Percentiles rank a stretch among this genome's conserved stretches.
Conservation (phyloP, 1,284 basidiomycete species). For the Leccinum variabile region DNA sequence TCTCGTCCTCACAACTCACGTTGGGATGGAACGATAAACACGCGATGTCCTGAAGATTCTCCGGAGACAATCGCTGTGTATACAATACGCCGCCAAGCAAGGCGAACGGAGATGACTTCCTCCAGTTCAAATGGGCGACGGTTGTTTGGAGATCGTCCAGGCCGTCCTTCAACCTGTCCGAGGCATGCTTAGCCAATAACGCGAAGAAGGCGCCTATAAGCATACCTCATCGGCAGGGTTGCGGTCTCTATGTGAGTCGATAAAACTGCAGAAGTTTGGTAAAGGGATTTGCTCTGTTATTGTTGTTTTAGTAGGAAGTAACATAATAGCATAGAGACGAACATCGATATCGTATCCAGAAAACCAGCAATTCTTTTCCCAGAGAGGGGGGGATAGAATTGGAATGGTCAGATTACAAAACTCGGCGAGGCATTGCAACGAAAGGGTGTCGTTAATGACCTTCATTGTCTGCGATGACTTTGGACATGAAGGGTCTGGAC, state of each 20-base stretch:
- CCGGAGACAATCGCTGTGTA: constrained; percentile 28
- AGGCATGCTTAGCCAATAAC: background rate
- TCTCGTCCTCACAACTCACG: constrained; percentile 13
- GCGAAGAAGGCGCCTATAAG: constrained; percentile 7
- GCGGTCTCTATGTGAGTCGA: constrained; percentile 66
- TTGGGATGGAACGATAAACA: constrained; percentile 46
- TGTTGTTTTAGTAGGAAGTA: constrained; percentile 7
- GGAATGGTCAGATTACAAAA: constrained; percentile 57
- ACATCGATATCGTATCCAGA: constrained; percentile 41
- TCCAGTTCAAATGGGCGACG: constrained; percentile 53
- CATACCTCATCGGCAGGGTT: constrained; percentile 66
- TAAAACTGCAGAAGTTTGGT: constrained; percentile 62
- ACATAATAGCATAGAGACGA: constrained; percentile 4
- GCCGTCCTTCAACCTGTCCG: constrained; percentile 39
- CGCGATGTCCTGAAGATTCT: constrained; percentile 35
- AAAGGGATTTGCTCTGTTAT: constrained; percentile 43
- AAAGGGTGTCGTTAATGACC: constrained; percentile 59
- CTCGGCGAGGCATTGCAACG: constrained; percentile 52
- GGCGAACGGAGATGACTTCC: constrained; percentile 55
- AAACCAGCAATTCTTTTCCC: constrained; percentile 46
- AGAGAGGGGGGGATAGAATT: constrained; percentile 48
- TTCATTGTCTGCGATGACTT: constrained; percentile 37
- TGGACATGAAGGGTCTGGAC: constrained; percentile 19
- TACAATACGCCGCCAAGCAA: constrained; percentile 59
- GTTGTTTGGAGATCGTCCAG: constrained; percentile 48